phyloP scores from a whole-genome alignment of 2,329 filamentous ascomycete genomes.

The Hortaea sp. region DNA sequence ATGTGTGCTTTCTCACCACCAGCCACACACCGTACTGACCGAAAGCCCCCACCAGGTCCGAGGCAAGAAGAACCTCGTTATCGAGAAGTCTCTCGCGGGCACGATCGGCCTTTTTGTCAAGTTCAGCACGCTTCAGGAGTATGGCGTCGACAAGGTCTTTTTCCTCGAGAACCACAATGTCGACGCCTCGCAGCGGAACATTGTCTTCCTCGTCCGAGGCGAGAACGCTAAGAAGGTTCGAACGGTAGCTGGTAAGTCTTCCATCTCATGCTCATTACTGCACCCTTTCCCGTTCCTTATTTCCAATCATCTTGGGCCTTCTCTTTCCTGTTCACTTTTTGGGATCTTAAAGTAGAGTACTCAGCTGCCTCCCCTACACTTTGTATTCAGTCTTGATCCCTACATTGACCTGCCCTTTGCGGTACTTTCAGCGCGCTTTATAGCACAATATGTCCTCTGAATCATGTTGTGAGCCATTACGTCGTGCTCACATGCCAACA shows the following conservation, averaged over 20 bases:
- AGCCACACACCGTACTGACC: not conserved
- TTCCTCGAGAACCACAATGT: constrained; percentile 92
- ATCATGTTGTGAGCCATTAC: constrained; percentile 16
- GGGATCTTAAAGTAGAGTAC: constrained; percentile 53
- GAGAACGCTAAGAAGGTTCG: constrained; percentile 79
- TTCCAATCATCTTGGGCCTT: not conserved
- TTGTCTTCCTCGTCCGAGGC: constrained; percentile 84
- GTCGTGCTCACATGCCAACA: constrained; percentile 44
- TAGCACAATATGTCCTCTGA: constrained; percentile 9
- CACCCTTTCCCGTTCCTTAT: constrained; percentile 3
- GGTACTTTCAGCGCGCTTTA: constrained; percentile 10
- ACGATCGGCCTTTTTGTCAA: constrained; percentile 87
- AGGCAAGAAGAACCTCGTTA: constrained; percentile 96
- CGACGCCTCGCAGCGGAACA: constrained; percentile 87
- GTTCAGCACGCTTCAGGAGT: constrained; percentile 89
- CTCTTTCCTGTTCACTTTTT: constrained; percentile 6
- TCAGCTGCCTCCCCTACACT: constrained; percentile 44
- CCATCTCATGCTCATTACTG: constrained; percentile 4
- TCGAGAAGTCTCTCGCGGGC: constrained; percentile 82
- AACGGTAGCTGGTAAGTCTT: constrained; percentile 67
- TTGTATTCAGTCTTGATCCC: constrained; percentile 35
- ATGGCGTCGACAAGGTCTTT: constrained; percentile 96
- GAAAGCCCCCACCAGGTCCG: constrained; percentile 57
- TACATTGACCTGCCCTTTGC: constrained; percentile 16
- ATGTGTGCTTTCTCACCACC: not conserved